Evolutionary conservation across 2,329 filamentous ascomycete genomes (phyloP).

Genomic region (Colletotrichum graminicola): DNA sequence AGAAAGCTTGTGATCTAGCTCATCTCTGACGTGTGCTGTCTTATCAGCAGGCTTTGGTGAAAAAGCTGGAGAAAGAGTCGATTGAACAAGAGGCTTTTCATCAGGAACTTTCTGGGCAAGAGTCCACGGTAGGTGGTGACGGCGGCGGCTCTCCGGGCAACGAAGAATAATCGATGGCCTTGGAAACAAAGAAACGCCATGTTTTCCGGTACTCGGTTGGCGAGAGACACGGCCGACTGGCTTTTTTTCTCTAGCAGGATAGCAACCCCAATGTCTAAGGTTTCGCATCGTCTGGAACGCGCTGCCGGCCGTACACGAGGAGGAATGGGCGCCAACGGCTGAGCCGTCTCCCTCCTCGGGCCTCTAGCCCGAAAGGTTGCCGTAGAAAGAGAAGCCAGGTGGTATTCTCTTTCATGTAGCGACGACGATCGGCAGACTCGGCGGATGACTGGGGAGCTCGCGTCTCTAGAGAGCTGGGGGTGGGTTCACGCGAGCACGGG

Average conservation of each 20-base stretch:
- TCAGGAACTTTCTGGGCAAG: background rate
- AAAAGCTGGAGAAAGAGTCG: background rate
- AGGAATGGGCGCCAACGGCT: background rate
- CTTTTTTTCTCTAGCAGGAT: background rate
- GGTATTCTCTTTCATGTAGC: background rate
- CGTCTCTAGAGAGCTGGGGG: background rate
- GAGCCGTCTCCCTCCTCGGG: background rate
- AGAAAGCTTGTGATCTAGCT: background rate
- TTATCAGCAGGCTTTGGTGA: background rate
- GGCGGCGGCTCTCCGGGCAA: background rate
- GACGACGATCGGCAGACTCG: background rate
- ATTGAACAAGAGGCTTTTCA: background rate
- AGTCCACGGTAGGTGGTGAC: background rate
- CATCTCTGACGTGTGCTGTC: background rate
- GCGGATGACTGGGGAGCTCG: background rate
- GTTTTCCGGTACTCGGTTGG: background rate
- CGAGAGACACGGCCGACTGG: background rate
- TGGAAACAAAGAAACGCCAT: background rate
- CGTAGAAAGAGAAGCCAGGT: background rate
- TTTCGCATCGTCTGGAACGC: slow-evolving; percentile 1
- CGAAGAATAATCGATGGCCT: background rate
- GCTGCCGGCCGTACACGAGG: background rate
- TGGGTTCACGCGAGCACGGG: background rate
- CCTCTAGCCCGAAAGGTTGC: background rate
- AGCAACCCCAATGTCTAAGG: background rate